Evolutionary conservation across 164 flowering plant species (phyloP), one percentile per base, ranked within the genome.

Genomic region (Piper betle): DNA sequence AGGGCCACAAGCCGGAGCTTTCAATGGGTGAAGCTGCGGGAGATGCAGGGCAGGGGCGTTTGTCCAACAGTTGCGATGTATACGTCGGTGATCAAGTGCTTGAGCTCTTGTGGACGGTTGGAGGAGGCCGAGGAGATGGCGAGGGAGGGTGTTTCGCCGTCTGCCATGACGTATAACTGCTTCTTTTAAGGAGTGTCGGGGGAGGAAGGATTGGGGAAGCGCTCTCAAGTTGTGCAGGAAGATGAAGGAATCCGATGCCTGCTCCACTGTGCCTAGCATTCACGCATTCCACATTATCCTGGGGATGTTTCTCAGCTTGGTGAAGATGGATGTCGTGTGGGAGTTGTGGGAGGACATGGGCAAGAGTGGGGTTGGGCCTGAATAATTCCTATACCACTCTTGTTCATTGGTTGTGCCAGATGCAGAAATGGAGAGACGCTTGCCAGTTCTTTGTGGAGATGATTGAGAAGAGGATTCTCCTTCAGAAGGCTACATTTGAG

Each of bases 401-500:
- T 79, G 73, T 94, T 74, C 97, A 94, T 75, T 86, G 82, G 43
- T 70, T 91, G 48, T 88, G 93, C 58, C 83, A 78, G 77, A 88
- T 80, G 61, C 67, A 71, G 60, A 85, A 78, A 62, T 94, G 96
- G 96, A 85, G 70, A 69, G 80, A 75, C 25, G 99, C 99, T 55
- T 91, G 99, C 60, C 74, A 75, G 50, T 82, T 66, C 59, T 88
- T 91, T 61, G 80, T 83, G 59, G 96, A 94, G 79, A 91, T 91
- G 97, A 88, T 94, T 65, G 96, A 94, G 79, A 88, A 73, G 77
- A 96, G 99, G 5, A 73, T 85, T 70, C 85, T 87, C 59, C 99
- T 97, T 48, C 99, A 83, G 64, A 88, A 82, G 79, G 70, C 77
- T 52, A 91, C 97, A 17, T 94, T 94, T 75, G 97, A 94, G 80